Evolutionary conservation across 768 basidiomycete species (phyloP).

Genomic region (Lactarius psammicola): DNA sequence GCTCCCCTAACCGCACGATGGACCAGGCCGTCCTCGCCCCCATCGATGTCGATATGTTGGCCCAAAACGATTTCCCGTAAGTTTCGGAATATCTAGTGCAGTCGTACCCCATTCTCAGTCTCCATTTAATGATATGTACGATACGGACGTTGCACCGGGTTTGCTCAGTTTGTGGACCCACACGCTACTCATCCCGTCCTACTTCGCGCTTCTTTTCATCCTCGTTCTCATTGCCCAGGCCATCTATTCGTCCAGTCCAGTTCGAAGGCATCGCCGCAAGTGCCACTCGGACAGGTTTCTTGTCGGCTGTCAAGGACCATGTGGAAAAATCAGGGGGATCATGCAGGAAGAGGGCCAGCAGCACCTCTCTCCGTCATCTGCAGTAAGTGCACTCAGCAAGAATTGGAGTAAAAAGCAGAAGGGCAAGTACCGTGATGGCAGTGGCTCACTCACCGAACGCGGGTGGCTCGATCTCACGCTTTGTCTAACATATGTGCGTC

Average conservation of each 20-base stretch:
- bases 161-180: constrained; percentile 20
- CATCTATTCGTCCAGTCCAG: background rate
- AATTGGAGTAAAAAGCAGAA: constrained; percentile 34
- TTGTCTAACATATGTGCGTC: constrained; percentile 38
- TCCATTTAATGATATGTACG: background rate
- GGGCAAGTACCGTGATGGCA: constrained; percentile 20
- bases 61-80: constrained; percentile 2
- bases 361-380: constrained; percentile 1
- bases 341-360: constrained; percentile 35
- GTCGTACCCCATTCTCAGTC: background rate
- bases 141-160: background rate
- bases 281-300: constrained; percentile 5
- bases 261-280: background rate
- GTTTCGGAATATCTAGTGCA: background rate
- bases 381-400: constrained; percentile 28
- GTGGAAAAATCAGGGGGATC: constrained; percentile 46
- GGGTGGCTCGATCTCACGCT: constrained; percentile 29
- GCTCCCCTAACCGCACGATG: constrained; percentile 1
- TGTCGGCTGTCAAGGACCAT: constrained; percentile 34
- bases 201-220: constrained; percentile 15
- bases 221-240: constrained; percentile 10
- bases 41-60: background rate
- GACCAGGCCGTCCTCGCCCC: constrained; percentile 4
- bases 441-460: constrained; percentile 7
- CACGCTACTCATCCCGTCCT: constrained; percentile 23